Evolutionary conservation across 495 filamentous ascomycete species (phyloP).

Genomic region (Penicillium ochrochloron): DNA sequence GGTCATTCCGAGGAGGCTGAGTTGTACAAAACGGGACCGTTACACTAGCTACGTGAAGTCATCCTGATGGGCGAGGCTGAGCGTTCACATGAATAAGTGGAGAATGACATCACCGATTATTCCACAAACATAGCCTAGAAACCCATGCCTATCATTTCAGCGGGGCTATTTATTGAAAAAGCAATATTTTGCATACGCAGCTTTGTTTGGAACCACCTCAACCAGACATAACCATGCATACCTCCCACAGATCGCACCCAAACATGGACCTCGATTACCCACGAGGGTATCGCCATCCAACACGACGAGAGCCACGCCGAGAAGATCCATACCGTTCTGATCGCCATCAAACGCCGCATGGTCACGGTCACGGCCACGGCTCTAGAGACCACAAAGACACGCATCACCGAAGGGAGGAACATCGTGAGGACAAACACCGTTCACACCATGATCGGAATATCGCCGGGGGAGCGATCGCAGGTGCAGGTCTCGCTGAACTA

Average conservation of each 20-base stretch:
- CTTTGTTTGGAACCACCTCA: not conserved
- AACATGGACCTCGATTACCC: not conserved
- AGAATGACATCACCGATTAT: not conserved
- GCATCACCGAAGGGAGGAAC: not conserved
- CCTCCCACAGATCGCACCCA: not conserved
- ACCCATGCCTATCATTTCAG: not conserved
- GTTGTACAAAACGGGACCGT: not conserved
- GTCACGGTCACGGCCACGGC: not conserved
- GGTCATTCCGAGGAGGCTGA: too few relatives aligned
- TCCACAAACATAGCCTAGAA: not conserved
- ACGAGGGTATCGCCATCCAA: not conserved
- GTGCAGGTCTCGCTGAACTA: constrained; percentile 10
- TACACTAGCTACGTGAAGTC: not conserved
- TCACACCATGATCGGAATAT: constrained; percentile 16
- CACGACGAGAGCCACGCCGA: not conserved
- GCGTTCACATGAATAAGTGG: not conserved
- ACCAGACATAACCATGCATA: not conserved
- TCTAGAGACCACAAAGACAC: constrained; percentile 4
- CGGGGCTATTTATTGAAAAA: not conserved
- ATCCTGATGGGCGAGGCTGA: not conserved
- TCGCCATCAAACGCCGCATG: constrained; percentile 15
- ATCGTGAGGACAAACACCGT: not conserved
- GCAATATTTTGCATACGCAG: not conserved
- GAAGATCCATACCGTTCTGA: constrained; percentile 56
- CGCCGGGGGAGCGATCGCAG: constrained; percentile 12